Base-by-base conservation (phyloP, 805 yeast genomes). In the Yarrowia sp. region DNA sequence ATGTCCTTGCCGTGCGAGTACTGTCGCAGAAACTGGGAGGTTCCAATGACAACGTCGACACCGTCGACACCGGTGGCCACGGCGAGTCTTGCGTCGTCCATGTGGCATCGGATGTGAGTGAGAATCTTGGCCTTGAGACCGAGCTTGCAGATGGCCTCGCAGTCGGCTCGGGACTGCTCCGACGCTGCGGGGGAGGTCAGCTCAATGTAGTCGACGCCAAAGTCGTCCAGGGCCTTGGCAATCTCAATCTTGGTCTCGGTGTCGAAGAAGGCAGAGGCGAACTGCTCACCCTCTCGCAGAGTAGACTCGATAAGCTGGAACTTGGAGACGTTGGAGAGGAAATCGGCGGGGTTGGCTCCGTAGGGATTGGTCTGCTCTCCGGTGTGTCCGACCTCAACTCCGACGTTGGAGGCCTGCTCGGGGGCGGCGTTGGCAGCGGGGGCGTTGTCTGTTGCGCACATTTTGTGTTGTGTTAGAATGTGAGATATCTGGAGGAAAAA, bases 31-130 rank as follows among this genome's bases (percentile, higher is more conserved):
- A 91, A 94, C 76, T 88, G 96, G 31, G 97, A 92, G 21, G 98
- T 93, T 67, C 98, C 98, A 76, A 93, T 93, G 64, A 93, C 97
- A 63, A 93, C 97, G 78, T 94, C 97, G 65, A 93, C 98, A 77
- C 98, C 99, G 74, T 94, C 98, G 61, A 94, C 99, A 74, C 99
- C 98, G 38, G 98, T 93, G 72, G 90, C 94, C 51, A 93, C 99
- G 6, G 99, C 99, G 64, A 94, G 89, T 70, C 87, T 83, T 63
- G 98, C 99, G 72, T 94, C 99, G 76, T 93, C 98, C 97, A 93
- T 93, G 78, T 93, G 97, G 78, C 99, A 93, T 77, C 98, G 85
- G 68, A 94, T 94, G 76, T 93, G 98, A 55, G 99, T 93, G 68
- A 93, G 83, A 66, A 94, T 90, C 80, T 94, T 93, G 66, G 97